A percentile compares a stretch with the other conserved stretches of the same genome.
Conservation (phyloP, 805 yeast species). For the Nakazawaea populi region DNA sequence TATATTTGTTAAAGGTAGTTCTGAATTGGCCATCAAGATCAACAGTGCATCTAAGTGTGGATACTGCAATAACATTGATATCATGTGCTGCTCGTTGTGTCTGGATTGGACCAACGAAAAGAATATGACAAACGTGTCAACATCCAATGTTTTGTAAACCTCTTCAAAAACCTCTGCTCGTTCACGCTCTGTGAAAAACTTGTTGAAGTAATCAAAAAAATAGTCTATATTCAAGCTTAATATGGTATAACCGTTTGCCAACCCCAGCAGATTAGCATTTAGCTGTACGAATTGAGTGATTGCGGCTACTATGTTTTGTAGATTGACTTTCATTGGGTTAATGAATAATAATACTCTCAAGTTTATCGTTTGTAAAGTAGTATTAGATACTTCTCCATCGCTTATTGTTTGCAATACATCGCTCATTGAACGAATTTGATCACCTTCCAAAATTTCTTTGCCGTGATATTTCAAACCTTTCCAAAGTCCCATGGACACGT, state of each 20-base stretch:
- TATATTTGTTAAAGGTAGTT: conserved; percentile 14
- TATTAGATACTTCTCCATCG: conserved; percentile 41
- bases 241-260: conserved; percentile 23
- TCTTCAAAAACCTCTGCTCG: conserved; percentile 11
- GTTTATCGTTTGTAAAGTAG: conserved; percentile 43
- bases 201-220: conserved; percentile 29
- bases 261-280: conserved; percentile 16
- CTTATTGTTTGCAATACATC: conserved; percentile 27
- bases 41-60: conserved; percentile 13
- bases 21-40: conserved; percentile 14
- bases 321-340: conserved; percentile 20
- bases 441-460: conserved; percentile 14
- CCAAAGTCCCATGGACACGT: conserved; percentile 49
- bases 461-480: conserved; percentile 36
- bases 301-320: conserved; percentile 26
- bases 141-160: conserved; percentile 5
- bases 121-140: conserved; percentile 15
- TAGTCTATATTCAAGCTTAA: conserved; percentile 30
- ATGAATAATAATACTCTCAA: conserved; percentile 38
- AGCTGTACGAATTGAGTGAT: conserved; percentile 32
- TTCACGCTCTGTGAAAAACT: conserved; percentile 14
- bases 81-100: conserved; percentile 9
- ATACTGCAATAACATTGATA: conserved; percentile 14
- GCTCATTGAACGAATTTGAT: conserved; percentile 24
- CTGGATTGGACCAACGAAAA: conserved; percentile 11